These are phyloP conservation scores for Wickerhamomyces sydowiorum DNA, from an alignment of 805 yeast species.

Conservation along the genomic window DNA sequence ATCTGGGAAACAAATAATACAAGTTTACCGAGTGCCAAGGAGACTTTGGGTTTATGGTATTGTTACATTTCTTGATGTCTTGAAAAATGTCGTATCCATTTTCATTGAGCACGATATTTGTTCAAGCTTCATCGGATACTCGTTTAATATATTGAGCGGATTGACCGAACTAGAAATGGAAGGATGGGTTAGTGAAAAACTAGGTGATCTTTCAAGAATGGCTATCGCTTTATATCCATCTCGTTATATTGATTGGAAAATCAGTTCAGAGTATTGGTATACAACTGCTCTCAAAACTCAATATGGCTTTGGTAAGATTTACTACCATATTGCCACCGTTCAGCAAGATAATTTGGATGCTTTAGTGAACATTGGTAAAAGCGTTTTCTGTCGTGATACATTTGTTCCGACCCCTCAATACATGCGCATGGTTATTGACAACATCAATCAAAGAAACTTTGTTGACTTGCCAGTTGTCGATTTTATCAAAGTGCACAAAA, in stretches of 20 bases:
- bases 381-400: constrained; percentile 75
- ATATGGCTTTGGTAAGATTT: constrained; percentile 80
- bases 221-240: constrained; percentile 81
- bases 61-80: constrained; percentile 71
- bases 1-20: constrained; percentile 73
- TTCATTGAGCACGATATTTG: constrained; percentile 76
- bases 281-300: constrained; percentile 63
- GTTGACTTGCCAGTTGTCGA: constrained; percentile 30
- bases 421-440: constrained; percentile 71
- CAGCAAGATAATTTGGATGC: constrained; percentile 70
- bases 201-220: constrained; percentile 84
- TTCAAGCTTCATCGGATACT: constrained; percentile 66
- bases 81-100: constrained; percentile 67
- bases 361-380: constrained; percentile 70
- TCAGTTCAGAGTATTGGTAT: constrained; percentile 82
- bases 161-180: constrained; percentile 28
- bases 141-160: constrained; percentile 47
- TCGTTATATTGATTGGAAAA: constrained; percentile 79
- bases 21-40: constrained; percentile 70
- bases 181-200: constrained; percentile 68
- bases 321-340: constrained; percentile 84
- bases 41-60: constrained; percentile 85
- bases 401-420: constrained; percentile 81
- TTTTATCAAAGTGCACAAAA: constrained; percentile 22
- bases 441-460: constrained; percentile 54